A percentile compares a stretch with the other conserved stretches of the same genome.
phyloP scores from a whole-genome alignment of 2,329 filamentous ascomycete species.

The Pseudogymnoascus pannorum region DNA sequence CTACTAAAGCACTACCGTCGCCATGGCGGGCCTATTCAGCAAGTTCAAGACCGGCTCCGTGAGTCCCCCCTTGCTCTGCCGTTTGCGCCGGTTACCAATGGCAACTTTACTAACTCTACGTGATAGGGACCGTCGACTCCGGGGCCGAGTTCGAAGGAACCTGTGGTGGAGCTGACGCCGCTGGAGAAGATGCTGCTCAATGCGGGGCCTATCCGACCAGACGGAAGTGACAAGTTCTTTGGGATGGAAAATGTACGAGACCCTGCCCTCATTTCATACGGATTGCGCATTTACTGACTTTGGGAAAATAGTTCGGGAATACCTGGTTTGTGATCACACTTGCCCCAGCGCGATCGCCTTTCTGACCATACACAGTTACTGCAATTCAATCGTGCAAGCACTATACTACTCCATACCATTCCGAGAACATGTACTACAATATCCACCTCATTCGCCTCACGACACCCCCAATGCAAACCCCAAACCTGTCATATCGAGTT shows the following conservation, averaged over 20 bases:
- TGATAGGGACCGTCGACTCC: neutral
- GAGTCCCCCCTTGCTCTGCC: constrained; percentile 29
- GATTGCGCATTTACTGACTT: constrained; percentile 20
- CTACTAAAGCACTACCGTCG: constrained; percentile 9
- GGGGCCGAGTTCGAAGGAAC: neutral
- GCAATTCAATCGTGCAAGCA: constrained; percentile 96
- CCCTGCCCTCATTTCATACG: constrained; percentile 10
- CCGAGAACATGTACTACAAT: constrained; percentile 88
- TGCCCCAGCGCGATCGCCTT: neutral
- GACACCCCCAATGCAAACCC: constrained; percentile 58
- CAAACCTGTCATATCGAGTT: constrained; percentile 52
- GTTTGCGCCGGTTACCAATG: neutral
- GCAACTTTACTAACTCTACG: neutral
- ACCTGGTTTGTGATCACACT: constrained; percentile 62
- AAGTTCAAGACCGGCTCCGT: constrained; percentile 52
- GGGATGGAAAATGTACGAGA: constrained; percentile 89
- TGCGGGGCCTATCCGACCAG: constrained; percentile 70
- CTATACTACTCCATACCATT: constrained; percentile 94
- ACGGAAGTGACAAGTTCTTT: constrained; percentile 97
- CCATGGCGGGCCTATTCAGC: constrained; percentile 51
- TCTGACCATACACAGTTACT: constrained; percentile 59
- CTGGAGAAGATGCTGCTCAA: constrained; percentile 71
- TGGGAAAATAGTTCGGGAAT: constrained; percentile 71
- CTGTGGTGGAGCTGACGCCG: constrained; percentile 45
- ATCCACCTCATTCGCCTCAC: constrained; percentile 65